phyloP scores from a whole-genome alignment of 2,329 filamentous ascomycete genomes.

The Monilinia laxa region DNA sequence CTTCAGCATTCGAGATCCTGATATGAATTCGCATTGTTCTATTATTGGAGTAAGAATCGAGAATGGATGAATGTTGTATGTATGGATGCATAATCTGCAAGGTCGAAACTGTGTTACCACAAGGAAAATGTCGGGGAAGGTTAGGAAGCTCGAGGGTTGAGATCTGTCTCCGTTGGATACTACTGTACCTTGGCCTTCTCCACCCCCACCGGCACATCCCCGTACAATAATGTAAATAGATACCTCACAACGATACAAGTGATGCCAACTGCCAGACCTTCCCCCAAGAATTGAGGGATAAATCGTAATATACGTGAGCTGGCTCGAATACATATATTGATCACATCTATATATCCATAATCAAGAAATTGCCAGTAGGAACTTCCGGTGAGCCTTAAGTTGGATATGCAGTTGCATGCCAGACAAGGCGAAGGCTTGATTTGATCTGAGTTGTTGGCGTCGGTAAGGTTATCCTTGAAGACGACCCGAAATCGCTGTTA shows the following conservation, averaged over 20 bases:
- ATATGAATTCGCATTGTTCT: background rate
- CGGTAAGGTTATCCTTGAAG: background rate
- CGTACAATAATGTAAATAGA: background rate
- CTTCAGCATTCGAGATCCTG: background rate
- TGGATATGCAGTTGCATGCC: background rate
- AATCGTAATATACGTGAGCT: background rate
- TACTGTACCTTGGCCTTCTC: slow-evolving; percentile 1
- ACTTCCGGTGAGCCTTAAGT: background rate
- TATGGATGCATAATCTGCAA: background rate
- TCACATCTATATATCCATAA: background rate
- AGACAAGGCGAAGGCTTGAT: slow-evolving; percentile 4
- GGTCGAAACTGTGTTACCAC: background rate
- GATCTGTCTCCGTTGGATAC: too few species aligned
- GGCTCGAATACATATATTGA: slow-evolving; percentile 12
- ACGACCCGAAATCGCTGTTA: slow-evolving; percentile 1
- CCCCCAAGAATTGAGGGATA: background rate
- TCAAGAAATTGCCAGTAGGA: slow-evolving; percentile 1
- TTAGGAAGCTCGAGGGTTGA: background rate
- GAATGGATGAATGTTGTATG: background rate
- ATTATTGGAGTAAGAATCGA: too few species aligned
- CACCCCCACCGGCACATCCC: background rate
- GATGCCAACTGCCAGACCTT: slow-evolving; percentile 1
- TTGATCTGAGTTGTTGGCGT: slow-evolving; percentile 5
- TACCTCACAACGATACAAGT: background rate
- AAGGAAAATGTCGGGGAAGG: background rate